Percentiles rank a stretch among this genome's conserved stretches.
phyloP scores from a whole-genome alignment of 2,329 filamentous ascomycete genomes.

The Emmonsiellopsis sp. region DNA sequence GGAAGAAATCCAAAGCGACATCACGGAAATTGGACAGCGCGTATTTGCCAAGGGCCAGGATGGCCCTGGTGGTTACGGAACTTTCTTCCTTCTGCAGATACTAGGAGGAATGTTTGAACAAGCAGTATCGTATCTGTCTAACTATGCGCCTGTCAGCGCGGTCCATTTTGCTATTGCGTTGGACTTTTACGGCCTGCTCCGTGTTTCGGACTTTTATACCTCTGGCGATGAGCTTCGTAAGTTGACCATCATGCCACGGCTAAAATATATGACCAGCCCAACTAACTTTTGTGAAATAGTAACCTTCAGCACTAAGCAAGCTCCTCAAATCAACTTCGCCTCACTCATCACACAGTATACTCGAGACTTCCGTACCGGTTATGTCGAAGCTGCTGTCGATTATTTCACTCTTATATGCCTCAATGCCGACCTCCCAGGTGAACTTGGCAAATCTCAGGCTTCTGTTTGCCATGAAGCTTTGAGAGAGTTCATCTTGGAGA shows the following conservation, averaged over 20 bases:
- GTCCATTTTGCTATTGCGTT: conserved; percentile 91
- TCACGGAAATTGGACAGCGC: conserved; percentile 80
- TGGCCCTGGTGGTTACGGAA: conserved; percentile 70
- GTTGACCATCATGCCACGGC: conserved; percentile 16
- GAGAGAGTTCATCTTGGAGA: conserved; percentile 91
- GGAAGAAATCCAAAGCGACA: conserved; percentile 64
- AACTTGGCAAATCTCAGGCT: conserved; percentile 66
- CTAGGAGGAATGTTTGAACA: conserved; percentile 90
- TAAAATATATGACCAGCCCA: conserved; percentile 7
- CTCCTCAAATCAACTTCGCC: conserved; percentile 84
- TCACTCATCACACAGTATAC: conserved; percentile 93
- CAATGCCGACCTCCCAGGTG: conserved; percentile 70
- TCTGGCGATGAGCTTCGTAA: conserved; percentile 60
- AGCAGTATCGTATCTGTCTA: conserved; percentile 82
- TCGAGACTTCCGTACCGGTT: conserved; percentile 83
- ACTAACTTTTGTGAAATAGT: conserved; percentile 32
- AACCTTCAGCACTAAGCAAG: conserved; percentile 43
- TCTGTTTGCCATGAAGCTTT: conserved; percentile 85
- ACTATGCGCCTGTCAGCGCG: conserved; percentile 83
- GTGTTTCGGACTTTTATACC: conserved; percentile 71
- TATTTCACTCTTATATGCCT: conserved; percentile 88
- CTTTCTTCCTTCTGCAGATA: conserved; percentile 88
- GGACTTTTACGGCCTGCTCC: conserved; percentile 79
- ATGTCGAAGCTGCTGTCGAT: conserved; percentile 82
- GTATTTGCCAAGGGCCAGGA: conserved; percentile 81